Percentiles rank a stretch among this genome's conserved stretches.
Evolutionary conservation across 352 stramenopile genomes (phyloP).

Genomic region (Plasmopara muralis): DNA sequence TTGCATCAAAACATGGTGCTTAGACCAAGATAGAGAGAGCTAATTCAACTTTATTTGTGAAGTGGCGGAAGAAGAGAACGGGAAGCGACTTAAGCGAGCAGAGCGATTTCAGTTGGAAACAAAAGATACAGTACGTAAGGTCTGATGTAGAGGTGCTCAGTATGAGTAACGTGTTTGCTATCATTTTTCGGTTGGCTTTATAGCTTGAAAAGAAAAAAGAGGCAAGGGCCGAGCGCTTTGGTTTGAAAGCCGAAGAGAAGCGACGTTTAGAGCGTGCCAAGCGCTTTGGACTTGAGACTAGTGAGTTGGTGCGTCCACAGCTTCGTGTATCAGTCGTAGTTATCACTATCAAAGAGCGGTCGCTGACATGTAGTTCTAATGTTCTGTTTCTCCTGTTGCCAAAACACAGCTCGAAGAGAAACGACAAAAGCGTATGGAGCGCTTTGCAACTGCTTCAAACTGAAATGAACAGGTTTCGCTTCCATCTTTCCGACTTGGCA

Average conservation of each 20-base stretch:
- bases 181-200: conserved; percentile 4
- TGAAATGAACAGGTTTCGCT: conserved; percentile 15
- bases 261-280: conserved; percentile 75
- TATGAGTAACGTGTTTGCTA: not conserved
- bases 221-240: conserved; percentile 72
- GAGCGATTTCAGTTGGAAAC: conserved; percentile 78
- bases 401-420: conserved; percentile 56
- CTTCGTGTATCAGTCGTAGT: conserved; percentile 3
- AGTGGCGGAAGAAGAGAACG: conserved; percentile 38
- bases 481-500: not conserved
- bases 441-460: conserved; percentile 35
- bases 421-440: conserved; percentile 64
- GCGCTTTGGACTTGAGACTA: conserved; percentile 76
- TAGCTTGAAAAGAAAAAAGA: conserved; percentile 82
- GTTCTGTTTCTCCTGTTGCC: conserved; percentile 4
- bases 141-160: conserved; percentile 1
- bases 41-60: conserved; percentile 9
- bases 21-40: not conserved
- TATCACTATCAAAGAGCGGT: conserved; percentile 4
- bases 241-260: conserved; percentile 75
- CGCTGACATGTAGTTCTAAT: not conserved
- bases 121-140: conserved; percentile 48
- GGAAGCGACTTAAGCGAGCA: conserved; percentile 69
- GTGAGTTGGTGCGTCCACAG: conserved; percentile 52
- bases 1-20: not conserved